These are phyloP conservation scores for Simplicillium aogashimaense DNA, from an alignment of 2,329 filamentous ascomycete genomes.

Conservation along the genomic window DNA sequence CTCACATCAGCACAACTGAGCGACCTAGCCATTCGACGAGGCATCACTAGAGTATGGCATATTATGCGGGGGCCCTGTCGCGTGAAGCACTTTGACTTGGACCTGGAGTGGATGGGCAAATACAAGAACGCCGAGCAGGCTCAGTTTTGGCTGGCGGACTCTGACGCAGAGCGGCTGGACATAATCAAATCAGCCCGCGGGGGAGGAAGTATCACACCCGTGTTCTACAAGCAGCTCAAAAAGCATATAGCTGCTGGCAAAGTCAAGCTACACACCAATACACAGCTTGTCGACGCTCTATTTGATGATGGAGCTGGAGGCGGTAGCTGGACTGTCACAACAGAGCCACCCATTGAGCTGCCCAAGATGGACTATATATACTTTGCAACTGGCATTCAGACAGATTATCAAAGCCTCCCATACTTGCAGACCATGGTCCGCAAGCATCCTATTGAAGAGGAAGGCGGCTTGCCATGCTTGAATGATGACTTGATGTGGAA, in stretches of 20 bases:
- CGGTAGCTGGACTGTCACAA: slow-evolving; percentile 32
- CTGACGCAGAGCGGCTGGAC: slow-evolving; percentile 55
- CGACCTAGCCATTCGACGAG: slow-evolving; percentile 53
- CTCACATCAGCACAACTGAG: slow-evolving; percentile 67
- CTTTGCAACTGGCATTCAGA: slow-evolving; percentile 64
- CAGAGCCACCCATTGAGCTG: slow-evolving; percentile 39
- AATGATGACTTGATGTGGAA: slow-evolving; percentile 71
- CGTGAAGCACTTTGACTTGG: slow-evolving; percentile 71
- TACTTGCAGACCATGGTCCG: slow-evolving; percentile 49
- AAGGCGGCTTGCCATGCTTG: slow-evolving; percentile 61
- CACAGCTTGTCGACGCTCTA: slow-evolving; percentile 38
- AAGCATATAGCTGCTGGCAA: slow-evolving; percentile 41
- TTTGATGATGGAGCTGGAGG: slow-evolving; percentile 29
- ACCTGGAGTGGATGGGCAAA: slow-evolving; percentile 72
- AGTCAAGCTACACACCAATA: slow-evolving; percentile 47
- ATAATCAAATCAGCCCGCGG: slow-evolving; percentile 58
- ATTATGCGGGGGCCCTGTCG: slow-evolving; percentile 51
- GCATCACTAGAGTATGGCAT: slow-evolving; percentile 59
- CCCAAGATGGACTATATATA: slow-evolving; percentile 60
- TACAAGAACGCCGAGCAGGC: slow-evolving; percentile 71
- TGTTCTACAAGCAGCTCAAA: slow-evolving; percentile 57
- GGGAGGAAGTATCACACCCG: slow-evolving; percentile 67
- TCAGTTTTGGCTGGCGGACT: slow-evolving; percentile 67
- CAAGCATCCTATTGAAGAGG: slow-evolving; percentile 50
- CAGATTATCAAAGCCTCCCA: slow-evolving; percentile 49